Evolutionary conservation across 208 protist species (phyloP).

Genomic region (Wallacemonas collosoma): DNA sequence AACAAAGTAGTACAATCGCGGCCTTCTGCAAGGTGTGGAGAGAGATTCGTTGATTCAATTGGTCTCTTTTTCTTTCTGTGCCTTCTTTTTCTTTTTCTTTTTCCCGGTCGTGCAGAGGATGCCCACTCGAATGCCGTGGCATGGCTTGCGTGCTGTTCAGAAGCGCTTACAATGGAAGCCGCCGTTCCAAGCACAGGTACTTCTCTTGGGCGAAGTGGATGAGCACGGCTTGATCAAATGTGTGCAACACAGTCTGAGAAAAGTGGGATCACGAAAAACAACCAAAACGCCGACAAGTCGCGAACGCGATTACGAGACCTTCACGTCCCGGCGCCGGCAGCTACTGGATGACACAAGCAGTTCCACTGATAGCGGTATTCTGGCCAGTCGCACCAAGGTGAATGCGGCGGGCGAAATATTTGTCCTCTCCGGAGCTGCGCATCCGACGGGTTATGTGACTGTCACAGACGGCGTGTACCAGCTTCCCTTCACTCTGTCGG

Average conservation of each 20-base stretch:
- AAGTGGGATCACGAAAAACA: not conserved
- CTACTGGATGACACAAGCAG: not conserved
- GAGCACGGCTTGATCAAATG: not conserved
- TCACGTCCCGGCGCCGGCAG: constrained; percentile 3
- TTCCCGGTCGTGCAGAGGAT: not conserved
- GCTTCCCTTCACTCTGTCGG: constrained; percentile 1
- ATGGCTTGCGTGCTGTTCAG: not conserved
- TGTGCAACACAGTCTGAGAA: not conserved
- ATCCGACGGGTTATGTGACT: not conserved
- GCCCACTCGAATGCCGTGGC: not conserved
- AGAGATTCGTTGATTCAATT: too few relatives aligned
- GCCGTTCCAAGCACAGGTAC: not conserved
- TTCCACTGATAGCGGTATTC: not conserved
- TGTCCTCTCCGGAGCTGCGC: not conserved
- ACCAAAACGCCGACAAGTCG: not conserved
- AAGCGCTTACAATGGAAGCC: not conserved
- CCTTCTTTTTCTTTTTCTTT: not conserved
- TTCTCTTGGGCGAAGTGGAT: constrained; percentile 3
- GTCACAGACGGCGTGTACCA: not conserved
- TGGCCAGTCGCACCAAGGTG: not conserved
- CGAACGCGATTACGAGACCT: not conserved
- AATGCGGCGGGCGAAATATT: not conserved
- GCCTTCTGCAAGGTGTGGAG: too few relatives aligned
- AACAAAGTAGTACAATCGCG: too few relatives aligned
- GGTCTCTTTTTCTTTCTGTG: not conserved